A percentile compares a stretch with the other conserved stretches of the same genome.
These are phyloP conservation scores for Podaxis sp. DNA, from an alignment of 768 basidiomycete genomes.

Conservation along the genomic window DNA sequence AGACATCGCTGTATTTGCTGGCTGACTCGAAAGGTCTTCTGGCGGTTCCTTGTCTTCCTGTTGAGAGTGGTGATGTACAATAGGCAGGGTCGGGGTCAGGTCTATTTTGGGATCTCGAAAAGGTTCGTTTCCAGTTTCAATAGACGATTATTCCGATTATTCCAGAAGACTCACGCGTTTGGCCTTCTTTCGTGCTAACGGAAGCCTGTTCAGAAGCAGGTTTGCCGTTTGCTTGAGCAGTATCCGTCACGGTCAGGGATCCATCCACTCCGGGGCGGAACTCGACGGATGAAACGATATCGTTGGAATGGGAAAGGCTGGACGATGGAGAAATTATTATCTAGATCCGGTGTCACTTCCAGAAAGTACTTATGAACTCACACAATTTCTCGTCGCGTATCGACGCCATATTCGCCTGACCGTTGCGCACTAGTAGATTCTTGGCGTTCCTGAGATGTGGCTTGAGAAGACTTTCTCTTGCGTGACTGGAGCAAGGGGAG, in stretches of 20 bases:
- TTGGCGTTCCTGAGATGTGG: not conserved
- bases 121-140: not conserved
- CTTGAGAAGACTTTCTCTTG: not conserved
- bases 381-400: not conserved
- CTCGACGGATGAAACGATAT: not conserved
- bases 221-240: not conserved
- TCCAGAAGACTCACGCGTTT: not conserved
- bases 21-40: not conserved
- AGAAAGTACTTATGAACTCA: not conserved
- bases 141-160: not conserved
- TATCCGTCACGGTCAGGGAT: not conserved
- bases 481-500: not conserved
- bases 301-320: not conserved
- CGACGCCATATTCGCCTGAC: not conserved
- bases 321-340: not conserved
- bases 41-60: not conserved
- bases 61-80: not conserved
- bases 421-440: not conserved
- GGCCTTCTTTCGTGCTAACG: not conserved
- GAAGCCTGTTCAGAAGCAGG: not conserved
- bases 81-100: not conserved
- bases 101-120: not conserved
- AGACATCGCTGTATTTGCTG: not conserved
- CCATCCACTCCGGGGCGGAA: not conserved
- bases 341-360: not conserved